phyloP scores from a whole-genome alignment of 148 eudicot genomes.

The Amaranthus cruentus region DNA sequence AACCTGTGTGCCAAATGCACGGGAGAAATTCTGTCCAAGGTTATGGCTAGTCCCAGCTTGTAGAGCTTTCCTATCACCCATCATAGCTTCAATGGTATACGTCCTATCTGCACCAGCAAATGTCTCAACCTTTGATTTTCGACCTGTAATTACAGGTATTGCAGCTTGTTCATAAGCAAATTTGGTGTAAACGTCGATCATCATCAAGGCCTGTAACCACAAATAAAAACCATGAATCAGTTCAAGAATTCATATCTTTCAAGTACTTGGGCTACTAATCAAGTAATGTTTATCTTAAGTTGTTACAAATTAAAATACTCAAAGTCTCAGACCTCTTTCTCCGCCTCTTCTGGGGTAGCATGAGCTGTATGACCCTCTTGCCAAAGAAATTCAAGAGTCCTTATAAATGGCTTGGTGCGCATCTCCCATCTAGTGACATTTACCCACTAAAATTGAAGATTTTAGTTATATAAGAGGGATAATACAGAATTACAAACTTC shows the following conservation, averaged over 20 bases:
- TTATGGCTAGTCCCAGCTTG: slow-evolving; percentile 99
- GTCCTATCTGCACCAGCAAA: slow-evolving; percentile 96
- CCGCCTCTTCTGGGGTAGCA: slow-evolving; percentile 92
- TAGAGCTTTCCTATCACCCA: slow-evolving; percentile 98
- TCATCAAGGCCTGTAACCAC: slow-evolving; percentile 78
- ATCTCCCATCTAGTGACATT: slow-evolving; percentile 99
- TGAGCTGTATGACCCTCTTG: slow-evolving; percentile 99
- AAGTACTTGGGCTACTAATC: neutral
- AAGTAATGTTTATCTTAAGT: neutral
- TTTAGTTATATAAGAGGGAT: neutral
- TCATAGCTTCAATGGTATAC: slow-evolving; percentile 99
- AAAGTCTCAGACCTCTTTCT: slow-evolving; percentile 62
- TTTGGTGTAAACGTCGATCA: slow-evolving; percentile 84
- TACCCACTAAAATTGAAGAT: slow-evolving; percentile 66
- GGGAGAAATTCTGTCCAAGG: slow-evolving; percentile 96
- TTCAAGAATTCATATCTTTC: neutral
- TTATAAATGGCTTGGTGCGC: slow-evolving; percentile 97
- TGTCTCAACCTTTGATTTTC: slow-evolving; percentile 90
- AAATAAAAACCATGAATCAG: slow-evolving; percentile 29
- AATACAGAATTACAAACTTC: slow-evolving; percentile 6
- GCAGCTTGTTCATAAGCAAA: slow-evolving; percentile 96
- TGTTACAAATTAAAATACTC: neutral
- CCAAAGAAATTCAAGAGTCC: slow-evolving; percentile 99
- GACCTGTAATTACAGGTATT: slow-evolving; percentile 95
- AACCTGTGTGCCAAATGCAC: slow-evolving; percentile 97